phyloP scores from a whole-genome alignment of 805 yeast species.

The Ogataea allantospora region DNA sequence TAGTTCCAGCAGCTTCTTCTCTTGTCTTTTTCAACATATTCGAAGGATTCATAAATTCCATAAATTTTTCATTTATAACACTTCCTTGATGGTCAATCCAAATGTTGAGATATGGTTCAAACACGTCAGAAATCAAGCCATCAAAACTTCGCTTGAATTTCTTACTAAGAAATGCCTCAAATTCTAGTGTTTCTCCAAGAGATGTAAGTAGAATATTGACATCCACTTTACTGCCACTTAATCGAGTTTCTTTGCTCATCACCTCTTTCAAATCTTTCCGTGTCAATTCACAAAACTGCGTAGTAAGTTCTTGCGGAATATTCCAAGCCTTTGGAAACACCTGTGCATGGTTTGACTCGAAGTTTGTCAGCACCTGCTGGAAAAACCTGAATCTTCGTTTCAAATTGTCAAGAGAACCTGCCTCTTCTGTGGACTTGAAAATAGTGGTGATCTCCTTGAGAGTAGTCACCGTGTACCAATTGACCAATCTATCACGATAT shows the following conservation, averaged over 20 bases:
- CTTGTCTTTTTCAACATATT: slow-evolving; percentile 45
- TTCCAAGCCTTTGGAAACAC: slow-evolving; percentile 75
- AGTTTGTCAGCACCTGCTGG: slow-evolving; percentile 62
- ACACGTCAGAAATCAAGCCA: slow-evolving; percentile 56
- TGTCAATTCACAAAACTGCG: slow-evolving; percentile 66
- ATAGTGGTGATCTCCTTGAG: slow-evolving; percentile 73
- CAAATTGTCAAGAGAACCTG: slow-evolving; percentile 89
- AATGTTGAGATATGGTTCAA: slow-evolving; percentile 79
- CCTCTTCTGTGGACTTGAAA: slow-evolving; percentile 82
- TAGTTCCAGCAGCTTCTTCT: slow-evolving; percentile 29
- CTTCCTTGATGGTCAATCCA: slow-evolving; percentile 89
- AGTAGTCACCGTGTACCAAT: slow-evolving; percentile 70
- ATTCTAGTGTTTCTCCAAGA: slow-evolving; percentile 75
- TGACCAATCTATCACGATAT: slow-evolving; percentile 56
- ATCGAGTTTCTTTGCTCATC: slow-evolving; percentile 40
- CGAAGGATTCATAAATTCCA: slow-evolving; percentile 60
- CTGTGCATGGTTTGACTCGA: slow-evolving; percentile 46
- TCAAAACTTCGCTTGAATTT: slow-evolving; percentile 50
- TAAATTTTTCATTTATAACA: slow-evolving; percentile 56
- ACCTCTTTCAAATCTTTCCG: slow-evolving; percentile 60
- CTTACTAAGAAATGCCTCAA: slow-evolving; percentile 72
- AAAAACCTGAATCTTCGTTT: slow-evolving; percentile 79
- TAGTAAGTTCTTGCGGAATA: slow-evolving; percentile 59
- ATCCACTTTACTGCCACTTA: slow-evolving; percentile 39
- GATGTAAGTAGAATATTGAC: slow-evolving; percentile 67